Percentiles rank a stretch among this genome's conserved stretches.
Conservation (phyloP, 352 stramenopile genomes). For the Phytopythium helicoides region DNA sequence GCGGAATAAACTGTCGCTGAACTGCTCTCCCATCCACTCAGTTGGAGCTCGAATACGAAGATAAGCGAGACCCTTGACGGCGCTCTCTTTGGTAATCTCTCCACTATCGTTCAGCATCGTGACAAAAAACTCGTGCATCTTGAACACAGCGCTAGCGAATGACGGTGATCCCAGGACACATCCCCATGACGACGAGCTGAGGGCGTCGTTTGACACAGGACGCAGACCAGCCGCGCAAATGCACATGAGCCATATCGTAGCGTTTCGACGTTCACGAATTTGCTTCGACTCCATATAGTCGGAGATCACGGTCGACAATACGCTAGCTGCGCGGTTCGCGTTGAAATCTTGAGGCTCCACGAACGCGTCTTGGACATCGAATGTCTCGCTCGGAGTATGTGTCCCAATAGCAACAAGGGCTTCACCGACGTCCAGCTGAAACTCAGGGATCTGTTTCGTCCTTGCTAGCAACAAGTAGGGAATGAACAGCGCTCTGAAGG, state of each 20-base stretch:
- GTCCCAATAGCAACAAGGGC: slow-evolving; percentile 50
- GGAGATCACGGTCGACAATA: slow-evolving; percentile 4
- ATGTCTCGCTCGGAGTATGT: slow-evolving; percentile 19
- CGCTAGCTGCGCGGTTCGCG: slow-evolving; percentile 27
- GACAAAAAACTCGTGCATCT: slow-evolving; percentile 74
- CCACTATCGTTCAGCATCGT: slow-evolving; percentile 78
- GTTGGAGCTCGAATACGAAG: slow-evolving; percentile 54
- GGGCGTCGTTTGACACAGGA: slow-evolving; percentile 2
- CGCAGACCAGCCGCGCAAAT: slow-evolving; percentile 52
- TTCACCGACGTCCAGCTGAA: slow-evolving; percentile 58
- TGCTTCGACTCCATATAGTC: slow-evolving; percentile 9
- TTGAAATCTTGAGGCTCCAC: slow-evolving; percentile 7
- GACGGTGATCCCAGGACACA: slow-evolving; percentile 23
- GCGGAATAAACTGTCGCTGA: slow-evolving; percentile 79
- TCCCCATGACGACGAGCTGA: slow-evolving; percentile 24
- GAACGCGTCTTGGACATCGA: slow-evolving; percentile 7
- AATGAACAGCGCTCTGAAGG: slow-evolving; percentile 25
- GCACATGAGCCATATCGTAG: slow-evolving; percentile 65
- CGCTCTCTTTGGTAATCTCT: slow-evolving; percentile 64
- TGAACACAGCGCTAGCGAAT: slow-evolving; percentile 32
- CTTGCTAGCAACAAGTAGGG: slow-evolving; percentile 15
- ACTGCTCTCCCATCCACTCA: slow-evolving; percentile 48
- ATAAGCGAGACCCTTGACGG: slow-evolving; percentile 77
- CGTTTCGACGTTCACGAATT: slow-evolving; percentile 36
- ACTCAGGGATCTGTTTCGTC: slow-evolving; percentile 26